Percentiles rank a stretch among this genome's conserved stretches.
Conservation (phyloP, 768 basidiomycete species). For the Clathrus columnatus region DNA sequence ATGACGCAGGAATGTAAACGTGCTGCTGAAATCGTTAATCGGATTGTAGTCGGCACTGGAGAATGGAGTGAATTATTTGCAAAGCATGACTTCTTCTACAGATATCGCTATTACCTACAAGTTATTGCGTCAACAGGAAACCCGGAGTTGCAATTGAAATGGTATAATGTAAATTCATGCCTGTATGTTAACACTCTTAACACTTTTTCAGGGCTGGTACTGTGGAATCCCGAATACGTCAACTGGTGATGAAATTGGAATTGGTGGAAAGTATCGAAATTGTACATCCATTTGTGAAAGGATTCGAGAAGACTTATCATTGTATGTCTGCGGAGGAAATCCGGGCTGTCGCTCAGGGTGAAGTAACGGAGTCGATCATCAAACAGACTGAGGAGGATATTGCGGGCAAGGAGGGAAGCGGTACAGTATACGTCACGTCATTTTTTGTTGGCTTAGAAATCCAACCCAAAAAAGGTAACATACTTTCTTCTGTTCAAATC, state of each 20-base stretch:
- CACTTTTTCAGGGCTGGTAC: slow-evolving; percentile 64
- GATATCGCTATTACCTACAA: slow-evolving; percentile 94
- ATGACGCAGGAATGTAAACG: slow-evolving; percentile 94
- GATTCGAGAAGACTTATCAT: slow-evolving; percentile 80
- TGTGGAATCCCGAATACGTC: slow-evolving; percentile 94
- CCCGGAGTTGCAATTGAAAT: slow-evolving; percentile 83
- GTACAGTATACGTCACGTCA: slow-evolving; percentile 87
- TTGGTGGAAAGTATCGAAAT: slow-evolving; percentile 85
- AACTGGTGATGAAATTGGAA: slow-evolving; percentile 96
- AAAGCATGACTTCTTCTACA: slow-evolving; percentile 95
- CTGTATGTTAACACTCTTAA: slow-evolving; percentile 10
- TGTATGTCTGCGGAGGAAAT: slow-evolving; percentile 86
- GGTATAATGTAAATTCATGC: slow-evolving; percentile 42
- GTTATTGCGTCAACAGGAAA: slow-evolving; percentile 86
- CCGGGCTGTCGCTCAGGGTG: slow-evolving; percentile 79
- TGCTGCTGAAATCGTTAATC: slow-evolving; percentile 90
- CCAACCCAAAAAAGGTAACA: slow-evolving; percentile 75
- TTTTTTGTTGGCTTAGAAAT: slow-evolving; percentile 95
- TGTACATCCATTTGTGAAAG: slow-evolving; percentile 93
- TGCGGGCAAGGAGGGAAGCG: slow-evolving; percentile 64
- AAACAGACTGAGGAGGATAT: slow-evolving; percentile 73
- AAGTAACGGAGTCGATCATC: slow-evolving; percentile 61
- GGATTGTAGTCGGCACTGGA: slow-evolving; percentile 74
- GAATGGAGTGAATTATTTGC: slow-evolving; percentile 91
- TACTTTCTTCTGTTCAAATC: neutral